Conservation (phyloP, 2,329 filamentous ascomycete genomes). For the Ophiostoma montium region DNA sequence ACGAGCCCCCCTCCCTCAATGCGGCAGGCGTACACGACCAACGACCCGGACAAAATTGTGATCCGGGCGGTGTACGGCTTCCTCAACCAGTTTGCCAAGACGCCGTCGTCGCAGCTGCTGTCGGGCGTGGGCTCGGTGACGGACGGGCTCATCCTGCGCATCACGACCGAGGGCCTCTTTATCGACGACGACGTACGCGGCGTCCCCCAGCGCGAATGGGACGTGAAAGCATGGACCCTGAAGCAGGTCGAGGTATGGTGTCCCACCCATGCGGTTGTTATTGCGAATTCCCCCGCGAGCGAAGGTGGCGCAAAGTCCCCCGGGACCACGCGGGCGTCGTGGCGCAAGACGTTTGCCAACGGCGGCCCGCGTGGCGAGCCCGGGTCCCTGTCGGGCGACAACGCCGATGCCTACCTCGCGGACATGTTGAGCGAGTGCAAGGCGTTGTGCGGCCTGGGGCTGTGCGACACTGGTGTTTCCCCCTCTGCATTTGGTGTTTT, state of each 20-base stretch:
- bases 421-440: conserved; percentile 52
- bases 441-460: conserved; percentile 43
- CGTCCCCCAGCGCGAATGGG: conserved; percentile 94
- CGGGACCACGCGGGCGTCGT: conserved; percentile 30
- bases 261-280: conserved; percentile 45
- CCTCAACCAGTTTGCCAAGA: conserved; percentile 75
- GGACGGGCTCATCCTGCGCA: conserved; percentile 80
- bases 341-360: conserved; percentile 25
- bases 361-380: conserved; percentile 30
- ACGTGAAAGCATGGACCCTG: conserved; percentile 95
- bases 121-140: conserved; percentile 76
- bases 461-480: conserved; percentile 28
- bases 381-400: conserved; percentile 44
- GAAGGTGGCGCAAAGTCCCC: conserved; percentile 24
- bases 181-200: conserved; percentile 90
- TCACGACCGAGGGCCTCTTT: conserved; percentile 88
- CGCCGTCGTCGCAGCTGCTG: conserved; percentile 80
- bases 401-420: conserved; percentile 49
- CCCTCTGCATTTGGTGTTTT: conserved; percentile 13
- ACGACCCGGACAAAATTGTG: conserved; percentile 89
- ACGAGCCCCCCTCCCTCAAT: conserved; percentile 73
- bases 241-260: conserved; percentile 86
- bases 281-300: conserved; percentile 23
- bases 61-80: conserved; percentile 89
- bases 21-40: conserved; percentile 67